Evolutionary conservation across 495 filamentous ascomycete species (phyloP).

Genomic region (Penicillium canescens): DNA sequence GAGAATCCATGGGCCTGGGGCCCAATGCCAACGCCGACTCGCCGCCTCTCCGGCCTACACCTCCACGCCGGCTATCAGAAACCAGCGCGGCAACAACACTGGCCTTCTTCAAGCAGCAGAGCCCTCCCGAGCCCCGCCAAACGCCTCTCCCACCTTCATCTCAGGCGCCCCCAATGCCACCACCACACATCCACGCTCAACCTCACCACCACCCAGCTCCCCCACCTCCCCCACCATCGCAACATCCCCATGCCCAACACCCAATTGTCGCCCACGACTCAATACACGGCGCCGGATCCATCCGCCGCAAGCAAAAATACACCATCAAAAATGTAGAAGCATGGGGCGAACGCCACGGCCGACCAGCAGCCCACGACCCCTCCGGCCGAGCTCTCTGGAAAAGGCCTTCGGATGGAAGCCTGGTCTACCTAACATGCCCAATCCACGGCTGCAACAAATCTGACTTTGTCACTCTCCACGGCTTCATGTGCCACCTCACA

Average conservation of each 20-base stretch:
- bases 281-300: slow-evolving; percentile 28
- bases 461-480: slow-evolving; percentile 48
- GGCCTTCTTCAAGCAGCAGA: slow-evolving; percentile 53
- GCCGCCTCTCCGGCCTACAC: slow-evolving; percentile 44
- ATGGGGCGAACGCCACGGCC: slow-evolving; percentile 50
- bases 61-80: slow-evolving; percentile 46
- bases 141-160: slow-evolving; percentile 34
- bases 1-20: slow-evolving; percentile 48
- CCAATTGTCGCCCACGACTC: slow-evolving; percentile 32
- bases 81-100: slow-evolving; percentile 52
- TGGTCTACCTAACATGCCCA: slow-evolving; percentile 50
- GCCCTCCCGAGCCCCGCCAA: slow-evolving; percentile 46
- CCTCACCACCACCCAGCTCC: slow-evolving; percentile 13
- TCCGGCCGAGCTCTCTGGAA: slow-evolving; percentile 48
- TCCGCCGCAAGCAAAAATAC: slow-evolving; percentile 51
- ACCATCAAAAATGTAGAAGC: slow-evolving; percentile 53
- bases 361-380: slow-evolving; percentile 46
- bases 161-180: slow-evolving; percentile 26
- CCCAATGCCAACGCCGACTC: slow-evolving; percentile 39
- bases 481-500: slow-evolving; percentile 52
- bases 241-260: slow-evolving; percentile 22
- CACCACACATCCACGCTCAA: slow-evolving; percentile 26
- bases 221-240: slow-evolving; percentile 13
- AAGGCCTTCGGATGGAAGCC: slow-evolving; percentile 45
- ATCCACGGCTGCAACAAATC: slow-evolving; percentile 45